Base-by-base conservation (phyloP, 345 rosid genomes). In the Sonneratia alba region DNA sequence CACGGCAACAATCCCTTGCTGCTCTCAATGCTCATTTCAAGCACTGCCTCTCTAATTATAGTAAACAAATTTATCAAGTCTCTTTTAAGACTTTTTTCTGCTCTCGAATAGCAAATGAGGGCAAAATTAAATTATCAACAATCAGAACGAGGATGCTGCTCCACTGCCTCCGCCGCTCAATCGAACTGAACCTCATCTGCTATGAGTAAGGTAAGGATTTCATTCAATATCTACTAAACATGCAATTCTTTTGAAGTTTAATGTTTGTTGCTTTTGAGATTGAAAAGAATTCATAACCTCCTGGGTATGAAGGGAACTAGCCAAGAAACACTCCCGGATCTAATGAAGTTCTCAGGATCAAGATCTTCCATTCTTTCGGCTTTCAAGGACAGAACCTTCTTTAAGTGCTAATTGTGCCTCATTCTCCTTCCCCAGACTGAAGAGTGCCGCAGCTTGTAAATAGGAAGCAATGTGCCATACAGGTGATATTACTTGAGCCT, bases 391-490 rank as follows among this genome's bases (percentile, higher is more conserved):
- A 19, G 92, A 77, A 55, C 88, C 97, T 75, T 92, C 96, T 61
- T 78, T 77, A 42, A 90, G 87, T 70, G 93, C 91, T 64, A 81
- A 75, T 53, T 84, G 85, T 22, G 91, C 90, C 79, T 92, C 95
- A 32, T 76, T 86, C 80, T 88, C 93, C 87, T 75, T 90, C 69
- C 91, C 91, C 69, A 87, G 64, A 66, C 62, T 72, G 69, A 83
- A 73, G 55, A 90, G 96, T 9, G 96, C 91, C 1, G 72, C 85
- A 24, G 96, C 85, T 81, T 88, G 95, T 61, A 92, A 83, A 82
- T 88, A 88, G 73, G 87, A 87, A 45, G 98, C 96, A 19, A 85
- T 83, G 66, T 87, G 85, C 98, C 96, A 92, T 6, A 83, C 69
- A 10, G 94, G 98, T 68, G 90, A 89, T 72, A 84, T 84, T 66